Conservation (phyloP, 345 rosid genomes). For the Angophora floribunda region DNA sequence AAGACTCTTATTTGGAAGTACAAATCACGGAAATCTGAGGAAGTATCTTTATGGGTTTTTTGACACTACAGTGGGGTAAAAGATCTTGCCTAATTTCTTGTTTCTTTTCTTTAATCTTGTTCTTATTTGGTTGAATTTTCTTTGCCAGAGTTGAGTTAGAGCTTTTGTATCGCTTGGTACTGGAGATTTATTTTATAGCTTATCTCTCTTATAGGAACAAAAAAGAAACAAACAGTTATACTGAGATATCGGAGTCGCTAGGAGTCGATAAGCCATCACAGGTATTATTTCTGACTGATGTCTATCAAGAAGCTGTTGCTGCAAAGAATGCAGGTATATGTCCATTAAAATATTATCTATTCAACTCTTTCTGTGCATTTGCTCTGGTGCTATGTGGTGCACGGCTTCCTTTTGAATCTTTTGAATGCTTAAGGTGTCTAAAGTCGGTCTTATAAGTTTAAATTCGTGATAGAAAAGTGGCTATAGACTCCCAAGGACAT, state of each 20-base stretch:
- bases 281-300: slow-evolving; percentile 71
- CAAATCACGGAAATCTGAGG: slow-evolving; percentile 77
- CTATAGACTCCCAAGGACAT: background rate
- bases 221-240: slow-evolving; percentile 62
- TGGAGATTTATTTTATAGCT: background rate
- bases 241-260: slow-evolving; percentile 59
- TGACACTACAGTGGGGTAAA: slow-evolving; percentile 78
- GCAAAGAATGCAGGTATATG: slow-evolving; percentile 74
- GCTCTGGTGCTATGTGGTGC: background rate
- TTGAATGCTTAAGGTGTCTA: background rate
- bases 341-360: background rate
- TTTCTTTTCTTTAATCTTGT: background rate
- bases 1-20: slow-evolving; percentile 75
- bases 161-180: background rate
- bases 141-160: background rate
- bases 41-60: slow-evolving; percentile 75
- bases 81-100: slow-evolving; percentile 1
- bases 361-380: background rate
- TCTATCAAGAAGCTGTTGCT: slow-evolving; percentile 83
- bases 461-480: background rate
- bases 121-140: background rate
- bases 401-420: background rate
- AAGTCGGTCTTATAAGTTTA: background rate
- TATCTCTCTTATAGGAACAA: slow-evolving; percentile 51
- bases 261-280: slow-evolving; percentile 88